Evolutionary conservation across 192 early-diverging fungal species (phyloP).

Genomic region (Borealophlyctis nickersoniae): DNA sequence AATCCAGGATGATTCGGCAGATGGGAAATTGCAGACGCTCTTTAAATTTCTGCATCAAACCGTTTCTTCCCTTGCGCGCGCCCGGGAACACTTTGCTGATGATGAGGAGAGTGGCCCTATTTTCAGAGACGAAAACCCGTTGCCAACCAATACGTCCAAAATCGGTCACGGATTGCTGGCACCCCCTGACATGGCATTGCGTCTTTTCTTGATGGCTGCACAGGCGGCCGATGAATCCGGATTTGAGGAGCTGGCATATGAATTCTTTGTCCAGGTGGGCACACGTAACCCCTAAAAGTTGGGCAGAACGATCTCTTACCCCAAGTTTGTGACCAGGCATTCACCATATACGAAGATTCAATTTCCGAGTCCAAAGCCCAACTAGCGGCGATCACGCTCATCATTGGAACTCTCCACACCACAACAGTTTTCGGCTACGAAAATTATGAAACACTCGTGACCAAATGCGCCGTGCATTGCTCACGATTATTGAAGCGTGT

Average conservation of each 20-base stretch:
- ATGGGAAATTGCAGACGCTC: slow-evolving; percentile 59
- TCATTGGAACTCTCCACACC: slow-evolving; percentile 82
- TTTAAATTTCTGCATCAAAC: slow-evolving; percentile 89
- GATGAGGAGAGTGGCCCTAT: slow-evolving; percentile 31
- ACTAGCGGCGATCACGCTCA: slow-evolving; percentile 81
- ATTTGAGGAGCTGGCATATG: slow-evolving; percentile 93
- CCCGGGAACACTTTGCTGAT: slow-evolving; percentile 43
- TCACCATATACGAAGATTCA: slow-evolving; percentile 95
- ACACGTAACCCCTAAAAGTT: no score
- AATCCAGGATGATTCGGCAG: slow-evolving; percentile 25
- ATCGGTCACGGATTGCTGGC: slow-evolving; percentile 36
- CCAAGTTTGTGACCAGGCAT: slow-evolving; percentile 76
- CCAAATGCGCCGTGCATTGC: slow-evolving; percentile 87
- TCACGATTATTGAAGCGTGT: slow-evolving; percentile 88
- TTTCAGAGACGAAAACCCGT: slow-evolving; percentile 35
- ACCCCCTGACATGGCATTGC: slow-evolving; percentile 62
- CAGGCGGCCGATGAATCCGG: slow-evolving; percentile 81
- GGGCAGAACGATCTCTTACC: slow-evolving; percentile 79
- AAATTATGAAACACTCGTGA: slow-evolving; percentile 93
- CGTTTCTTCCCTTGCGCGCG: slow-evolving; percentile 64
- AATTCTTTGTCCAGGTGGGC: slow-evolving; percentile 84
- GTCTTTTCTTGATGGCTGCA: slow-evolving; percentile 83
- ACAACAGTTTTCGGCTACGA: slow-evolving; percentile 80
- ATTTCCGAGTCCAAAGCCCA: slow-evolving; percentile 91
- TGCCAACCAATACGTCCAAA: slow-evolving; percentile 20